Conservation (phyloP, 2,329 filamentous ascomycete genomes). For the Curvularia verruculosa region DNA sequence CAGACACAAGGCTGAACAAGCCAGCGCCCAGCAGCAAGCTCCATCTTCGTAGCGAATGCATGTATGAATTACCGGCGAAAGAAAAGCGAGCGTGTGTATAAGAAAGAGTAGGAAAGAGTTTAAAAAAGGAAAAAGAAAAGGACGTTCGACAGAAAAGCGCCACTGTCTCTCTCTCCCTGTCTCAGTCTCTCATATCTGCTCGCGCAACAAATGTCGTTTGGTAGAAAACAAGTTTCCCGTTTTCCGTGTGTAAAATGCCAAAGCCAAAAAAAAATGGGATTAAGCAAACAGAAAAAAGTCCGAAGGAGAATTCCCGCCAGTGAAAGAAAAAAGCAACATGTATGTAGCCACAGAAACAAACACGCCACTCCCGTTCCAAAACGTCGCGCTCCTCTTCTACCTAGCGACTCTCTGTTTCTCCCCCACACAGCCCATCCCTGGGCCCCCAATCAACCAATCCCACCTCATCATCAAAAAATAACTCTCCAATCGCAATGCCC, state of each 20-base stretch:
- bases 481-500: background rate
- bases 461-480: background rate
- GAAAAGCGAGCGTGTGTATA: background rate
- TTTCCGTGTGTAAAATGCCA: too few species aligned
- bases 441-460: background rate
- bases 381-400: background rate
- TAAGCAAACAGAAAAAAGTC: background rate
- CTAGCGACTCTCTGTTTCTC: background rate
- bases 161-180: background rate
- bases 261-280: too few species aligned
- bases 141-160: background rate
- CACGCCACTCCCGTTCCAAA: background rate
- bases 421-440: background rate
- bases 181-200: background rate
- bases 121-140: background rate
- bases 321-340: background rate
- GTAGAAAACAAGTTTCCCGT: background rate
- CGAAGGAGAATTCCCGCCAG: too few species aligned
- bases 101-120: background rate
- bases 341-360: background rate
- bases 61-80: slow-evolving; percentile 1
- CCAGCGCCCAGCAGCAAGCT: slow-evolving; percentile 17
- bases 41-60: slow-evolving; percentile 35
- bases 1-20: slow-evolving; percentile 16
- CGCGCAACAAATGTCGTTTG: background rate